Evolutionary conservation across 805 yeast genomes (phyloP), one percentile per base, ranked within the genome.

Genomic region (Kregervanrija delftensis): DNA sequence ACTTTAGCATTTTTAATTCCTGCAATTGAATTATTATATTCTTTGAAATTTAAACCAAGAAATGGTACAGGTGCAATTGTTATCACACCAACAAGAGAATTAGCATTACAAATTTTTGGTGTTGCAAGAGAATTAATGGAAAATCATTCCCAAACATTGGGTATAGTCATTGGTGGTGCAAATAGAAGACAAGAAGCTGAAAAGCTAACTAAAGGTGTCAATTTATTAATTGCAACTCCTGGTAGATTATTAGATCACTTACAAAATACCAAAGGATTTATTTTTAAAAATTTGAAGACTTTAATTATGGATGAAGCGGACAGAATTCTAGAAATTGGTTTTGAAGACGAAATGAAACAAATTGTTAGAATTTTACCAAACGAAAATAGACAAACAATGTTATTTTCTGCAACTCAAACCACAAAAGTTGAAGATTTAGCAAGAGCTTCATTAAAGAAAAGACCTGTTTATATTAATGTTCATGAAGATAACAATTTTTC

Each of bases 321-420:
- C 65, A 80, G 99, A 68, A 93, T 93, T 56, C 73, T 93, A 61
- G 99, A 95, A 65, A 89, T 90, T 59, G 99, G 99, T 50, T 93
- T 93, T 69, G 99, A 93, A 71, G 98, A 95, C 56, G 99, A 93
- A 71, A 93, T 93, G 98, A 85, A 77, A 64, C 98, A 93, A 67
- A 93, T 93, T 60, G 87, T 93, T 59, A 87, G 83, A 66, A 87
- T 95, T 51, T 72, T 93, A 58, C 99, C 99, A 38, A 84, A 79
- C 49, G 91, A 88, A 54, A 90, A 84, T 53, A 83, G 99, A 68
- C 99, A 93, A 66, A 76, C 96, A 35, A 91, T 93, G 98, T 71
- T 93, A 51, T 93, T 93, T 63, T 91, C 98, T n/a, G 99, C 99
- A 40, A 93, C 99, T 1, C 99, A 93, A 67, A 93, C 99, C 30